Evolutionary conservation across 108 stramenopile genomes (phyloP), one percentile per base, ranked within the genome.

Genomic region (Poteriospumella lacustris): DNA sequence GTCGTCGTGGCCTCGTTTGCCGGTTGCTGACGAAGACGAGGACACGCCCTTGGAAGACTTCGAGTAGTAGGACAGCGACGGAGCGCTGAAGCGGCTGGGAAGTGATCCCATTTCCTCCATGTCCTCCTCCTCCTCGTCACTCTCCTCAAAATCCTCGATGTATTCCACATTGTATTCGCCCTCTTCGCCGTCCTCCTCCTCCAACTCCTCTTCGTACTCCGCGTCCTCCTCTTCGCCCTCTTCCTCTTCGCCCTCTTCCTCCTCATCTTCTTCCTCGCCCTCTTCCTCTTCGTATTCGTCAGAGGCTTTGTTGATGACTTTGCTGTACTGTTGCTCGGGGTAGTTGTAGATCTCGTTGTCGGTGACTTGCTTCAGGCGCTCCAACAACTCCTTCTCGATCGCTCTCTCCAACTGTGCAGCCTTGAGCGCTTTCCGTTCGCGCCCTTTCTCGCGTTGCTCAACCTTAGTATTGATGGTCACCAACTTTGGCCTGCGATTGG

Each of bases 321-420:
- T 92, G 43, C 91, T 87, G 76, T 91, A 96, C 24, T 87, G 59
- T 52, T 82, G 84, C 83, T 94, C 90, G 34, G 94, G 94, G 87
- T 95, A 97, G 85, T 96, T 96, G 85, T 97, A 96, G 42, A 97
- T 94, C 79, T 96, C 97, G 42, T 94, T 95, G 86, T 98, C 95
- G 0, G 93, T 93, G 43, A 94, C 95, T 78, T 88, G 90, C 68
- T 94, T 93, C 36, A 98, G 78, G 68, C 97, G 87, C 75, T 95
- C 93, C 72, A 95, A 88, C 47, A 98, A 84, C 85, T 98, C 97
- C 80, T 91, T 93, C 85, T 98, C 92, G 62, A 98, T 93, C 33
- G 80, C 87, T 43, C 84, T 79, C 58, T 93, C 93, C 68, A 98
- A 84, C 83, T 93, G 91, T 43, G 97, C 97, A 9, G 95, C 97